Percentiles rank a stretch among this genome's conserved stretches.
Conservation (phyloP, 2,329 filamentous ascomycete species). For the Didymella lethalis region DNA sequence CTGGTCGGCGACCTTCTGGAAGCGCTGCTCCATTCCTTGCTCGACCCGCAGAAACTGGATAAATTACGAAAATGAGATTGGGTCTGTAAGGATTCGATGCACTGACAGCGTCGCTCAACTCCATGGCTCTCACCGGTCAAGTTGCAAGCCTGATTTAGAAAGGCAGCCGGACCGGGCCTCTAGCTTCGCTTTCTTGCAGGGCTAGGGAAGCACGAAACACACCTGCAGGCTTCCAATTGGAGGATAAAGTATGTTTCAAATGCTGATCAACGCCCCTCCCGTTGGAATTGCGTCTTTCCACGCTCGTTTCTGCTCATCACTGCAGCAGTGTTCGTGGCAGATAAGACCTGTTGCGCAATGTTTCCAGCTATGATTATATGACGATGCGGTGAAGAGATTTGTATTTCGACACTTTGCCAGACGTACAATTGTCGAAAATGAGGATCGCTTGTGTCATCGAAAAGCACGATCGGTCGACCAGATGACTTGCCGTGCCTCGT, state of each 20-base stretch:
- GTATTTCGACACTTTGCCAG: not conserved
- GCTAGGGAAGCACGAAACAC: conserved; percentile 7
- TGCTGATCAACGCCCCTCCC: conserved; percentile 13
- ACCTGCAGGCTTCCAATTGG: conserved; percentile 12
- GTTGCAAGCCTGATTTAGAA: not conserved
- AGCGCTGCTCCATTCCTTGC: conserved; percentile 14
- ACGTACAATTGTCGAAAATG: not conserved
- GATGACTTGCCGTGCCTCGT: conserved; percentile 15
- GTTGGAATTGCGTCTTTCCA: conserved; percentile 1
- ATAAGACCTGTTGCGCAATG: not conserved
- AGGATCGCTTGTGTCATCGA: not conserved
- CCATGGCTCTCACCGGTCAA: conserved; percentile 5
- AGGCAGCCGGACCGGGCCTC: conserved; percentile 16
- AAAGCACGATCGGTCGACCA: not conserved
- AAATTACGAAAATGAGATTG: not conserved
- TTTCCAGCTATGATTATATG: not conserved
- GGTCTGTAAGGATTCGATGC: not conserved
- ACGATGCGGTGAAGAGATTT: not conserved
- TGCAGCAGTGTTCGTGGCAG: conserved; percentile 6
- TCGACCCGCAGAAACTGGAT: conserved; percentile 14
- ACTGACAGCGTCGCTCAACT: conserved; percentile 4
- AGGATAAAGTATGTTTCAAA: conserved; percentile 12
- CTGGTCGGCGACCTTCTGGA: conserved; percentile 38
- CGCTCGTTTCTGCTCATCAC: conserved; percentile 9
- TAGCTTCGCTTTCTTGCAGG: conserved; percentile 12